Evolutionary conservation across 163 green algal species (phyloP).

Genomic region (Chlamydomonas reinhardtii): DNA sequence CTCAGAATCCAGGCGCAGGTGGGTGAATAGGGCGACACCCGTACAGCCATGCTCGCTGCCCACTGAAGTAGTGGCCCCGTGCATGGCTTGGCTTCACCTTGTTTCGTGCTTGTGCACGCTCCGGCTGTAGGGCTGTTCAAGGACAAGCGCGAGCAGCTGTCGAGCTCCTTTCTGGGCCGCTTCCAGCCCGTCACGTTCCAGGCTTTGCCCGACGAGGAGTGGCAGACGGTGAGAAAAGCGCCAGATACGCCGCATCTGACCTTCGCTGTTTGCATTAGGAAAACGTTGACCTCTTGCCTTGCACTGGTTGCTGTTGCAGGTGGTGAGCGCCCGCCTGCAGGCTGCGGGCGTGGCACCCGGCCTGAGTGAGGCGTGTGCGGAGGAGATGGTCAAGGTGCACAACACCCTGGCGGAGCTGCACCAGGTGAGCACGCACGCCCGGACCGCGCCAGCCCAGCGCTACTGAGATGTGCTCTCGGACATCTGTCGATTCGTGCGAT

Average conservation of each 20-base stretch:
- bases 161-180: slow-evolving; percentile 39
- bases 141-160: slow-evolving; percentile 51
- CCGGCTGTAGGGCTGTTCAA: slow-evolving; percentile 38
- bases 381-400: slow-evolving; percentile 27
- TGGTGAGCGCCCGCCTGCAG: slow-evolving; percentile 33
- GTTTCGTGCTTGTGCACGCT: background rate
- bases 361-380: background rate
- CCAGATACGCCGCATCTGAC: no score
- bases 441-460: no score
- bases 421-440: background rate
- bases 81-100: no score
- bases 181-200: slow-evolving; percentile 52
- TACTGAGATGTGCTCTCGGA: no score
- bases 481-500: no score
- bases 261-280: no score
- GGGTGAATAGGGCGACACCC: background rate
- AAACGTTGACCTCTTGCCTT: no score
- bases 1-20: slow-evolving; percentile 55
- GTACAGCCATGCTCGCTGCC: no score
- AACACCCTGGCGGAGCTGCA: background rate
- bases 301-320: background rate
- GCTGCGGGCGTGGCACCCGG: background rate
- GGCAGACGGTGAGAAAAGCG: slow-evolving; percentile 37
- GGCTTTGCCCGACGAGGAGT: slow-evolving; percentile 50
- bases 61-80: no score